Evolutionary conservation across 345 rosid genomes (phyloP), one percentile per base, ranked within the genome.

Genomic region (Anacardium occidentale): DNA sequence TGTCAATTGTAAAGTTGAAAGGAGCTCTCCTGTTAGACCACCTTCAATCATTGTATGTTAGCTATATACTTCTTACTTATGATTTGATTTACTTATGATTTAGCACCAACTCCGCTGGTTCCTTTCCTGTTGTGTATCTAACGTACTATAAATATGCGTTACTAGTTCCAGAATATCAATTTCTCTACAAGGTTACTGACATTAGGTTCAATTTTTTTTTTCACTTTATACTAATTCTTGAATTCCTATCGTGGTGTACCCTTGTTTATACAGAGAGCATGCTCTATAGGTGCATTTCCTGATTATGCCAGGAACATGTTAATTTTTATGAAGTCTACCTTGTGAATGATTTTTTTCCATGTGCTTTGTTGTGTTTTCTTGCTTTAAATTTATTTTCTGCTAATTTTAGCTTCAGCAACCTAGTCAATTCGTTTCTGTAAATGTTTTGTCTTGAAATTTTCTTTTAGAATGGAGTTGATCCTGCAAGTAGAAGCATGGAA

Each of bases 381-480:
- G 34, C 50, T 50, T 68, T 57, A 71, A 24, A 34, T 18, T 14
- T 58, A 1, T 51, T 10, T 70, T 52, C 26, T 67, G 44, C 62
- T 51, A 12, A 37, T 61, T 44, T 67, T 47, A 56, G 25, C 29
- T 45, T 50, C 66, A 47, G 72, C 7, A 4, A 12, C 22, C 74
- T 60, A 10, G 54, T 18, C 25, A 3, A 51, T 10, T 21, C 34
- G 10, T 25, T 64, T 54, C 11, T 25, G n/a, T 71, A 64, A 5
- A n/a, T 57, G 69, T 44, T 58, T 42, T 32, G 0, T 44, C 56
- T n/a, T 32, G 51, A 17, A 17, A 68, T 75, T 44, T 72, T 60
- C 70, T 72, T 45, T 57, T 72, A 94, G 99, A 95, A 92, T 82
- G 99, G 96, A 73, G 86, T 92, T 70, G 98, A 90, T 76, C 82